These are phyloP conservation scores for Osmanthus fragrans DNA, from an alignment of 257 asterid genomes.

Conservation along the genomic window DNA sequence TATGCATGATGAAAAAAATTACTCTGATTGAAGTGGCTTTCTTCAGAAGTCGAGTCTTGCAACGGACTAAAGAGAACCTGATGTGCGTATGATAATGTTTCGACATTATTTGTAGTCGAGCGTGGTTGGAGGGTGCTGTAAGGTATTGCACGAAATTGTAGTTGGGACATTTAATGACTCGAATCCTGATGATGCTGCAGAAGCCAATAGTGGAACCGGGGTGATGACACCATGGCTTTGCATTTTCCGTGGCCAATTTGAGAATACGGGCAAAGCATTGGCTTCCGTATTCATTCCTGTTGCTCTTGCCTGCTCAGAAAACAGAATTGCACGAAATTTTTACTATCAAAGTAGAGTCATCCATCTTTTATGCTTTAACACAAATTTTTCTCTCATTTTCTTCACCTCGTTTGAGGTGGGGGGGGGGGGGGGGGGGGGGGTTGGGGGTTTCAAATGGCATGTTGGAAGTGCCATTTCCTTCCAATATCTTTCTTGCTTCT, in stretches of 20 bases:
- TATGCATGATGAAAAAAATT: not conserved
- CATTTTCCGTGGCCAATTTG: constrained; percentile 69
- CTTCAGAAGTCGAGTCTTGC: not conserved
- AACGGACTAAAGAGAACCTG: constrained; percentile 22
- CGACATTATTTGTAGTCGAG: constrained; percentile 23
- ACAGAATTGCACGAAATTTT: not conserved
- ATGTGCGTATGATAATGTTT: constrained; percentile 11
- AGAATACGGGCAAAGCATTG: constrained; percentile 44
- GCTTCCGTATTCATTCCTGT: constrained; percentile 47
- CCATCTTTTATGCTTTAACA: not conserved
- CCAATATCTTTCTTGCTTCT: no score
- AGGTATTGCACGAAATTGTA: constrained; percentile 38
- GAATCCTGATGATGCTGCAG: constrained; percentile 99
- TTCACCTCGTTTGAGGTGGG: no score
- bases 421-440: no score
- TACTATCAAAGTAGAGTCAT: not conserved
- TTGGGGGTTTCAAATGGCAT: no score
- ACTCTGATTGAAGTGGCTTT: not conserved
- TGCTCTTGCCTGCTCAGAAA: constrained; percentile 52
- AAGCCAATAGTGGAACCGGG: constrained; percentile 48
- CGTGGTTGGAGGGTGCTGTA: constrained; percentile 38
- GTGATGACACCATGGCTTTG: constrained; percentile 48
- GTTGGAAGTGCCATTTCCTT: no score
- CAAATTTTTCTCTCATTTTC: not conserved
- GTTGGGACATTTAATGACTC: constrained; percentile 35